Conservation (phyloP, 176 grass and related monocot species). For the Thalia dealbata region DNA sequence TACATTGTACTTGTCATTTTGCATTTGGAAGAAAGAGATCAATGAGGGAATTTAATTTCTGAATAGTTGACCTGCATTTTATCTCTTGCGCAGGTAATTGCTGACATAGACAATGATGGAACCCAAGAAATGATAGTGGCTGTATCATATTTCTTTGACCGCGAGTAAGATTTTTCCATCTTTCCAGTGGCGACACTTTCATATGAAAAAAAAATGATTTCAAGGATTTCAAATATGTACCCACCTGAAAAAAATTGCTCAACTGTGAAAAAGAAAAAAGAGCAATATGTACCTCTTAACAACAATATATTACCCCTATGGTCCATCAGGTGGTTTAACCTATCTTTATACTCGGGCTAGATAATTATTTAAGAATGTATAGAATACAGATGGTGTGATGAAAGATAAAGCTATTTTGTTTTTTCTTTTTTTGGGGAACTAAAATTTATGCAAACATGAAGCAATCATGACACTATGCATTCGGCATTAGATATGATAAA, state of each 20-base stretch:
- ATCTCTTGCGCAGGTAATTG: constrained; percentile 59
- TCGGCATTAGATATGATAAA: not conserved
- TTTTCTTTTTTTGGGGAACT: not conserved
- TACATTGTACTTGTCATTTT: not conserved
- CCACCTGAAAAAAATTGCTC: too few species aligned
- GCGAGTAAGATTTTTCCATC: constrained; percentile 40
- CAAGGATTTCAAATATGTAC: not conserved
- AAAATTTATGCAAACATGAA: not conserved
- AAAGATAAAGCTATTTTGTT: not conserved
- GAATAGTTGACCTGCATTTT: not conserved
- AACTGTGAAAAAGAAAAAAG: too few species aligned
- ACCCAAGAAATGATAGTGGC: constrained; percentile 87
- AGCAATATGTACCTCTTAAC: not conserved
- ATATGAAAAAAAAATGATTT: not conserved
- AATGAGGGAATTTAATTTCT: not conserved
- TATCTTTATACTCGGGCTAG: not conserved
- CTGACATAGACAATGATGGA: constrained; percentile 89
- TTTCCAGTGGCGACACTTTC: not conserved
- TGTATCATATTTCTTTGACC: constrained; percentile 88
- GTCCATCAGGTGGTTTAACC: too few species aligned
- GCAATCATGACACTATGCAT: not conserved
- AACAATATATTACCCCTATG: not conserved
- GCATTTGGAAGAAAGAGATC: not conserved
- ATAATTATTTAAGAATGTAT: too few species aligned
- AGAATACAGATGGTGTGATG: too few species aligned